Base-by-base conservation (phyloP, 768 basidiomycete genomes). In the Naganishia antarctica region DNA sequence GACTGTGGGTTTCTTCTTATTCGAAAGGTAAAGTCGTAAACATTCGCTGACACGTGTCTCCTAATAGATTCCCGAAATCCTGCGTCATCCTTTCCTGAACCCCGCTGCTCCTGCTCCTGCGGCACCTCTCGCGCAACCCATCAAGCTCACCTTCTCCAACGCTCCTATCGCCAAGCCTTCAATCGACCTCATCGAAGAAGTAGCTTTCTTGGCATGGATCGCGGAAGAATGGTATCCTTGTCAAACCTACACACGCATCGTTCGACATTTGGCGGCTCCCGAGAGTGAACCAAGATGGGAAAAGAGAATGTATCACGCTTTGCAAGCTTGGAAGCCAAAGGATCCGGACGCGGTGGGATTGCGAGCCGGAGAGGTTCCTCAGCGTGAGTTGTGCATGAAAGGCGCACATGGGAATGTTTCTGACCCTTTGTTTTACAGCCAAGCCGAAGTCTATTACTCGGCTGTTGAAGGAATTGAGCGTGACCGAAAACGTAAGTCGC, bases 31-130 rank as follows among this genome's bases (percentile, higher is more conserved):
- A 12, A 16, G 7, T 32, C 45, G 29, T 32, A 23, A 37, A 2
- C 23, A 21, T 11, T 18, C 1, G 15, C 43, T 43, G 26, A 58
- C 40, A 5, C n/a, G n/a, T 18, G 7, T 28, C 0, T 61, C 37
- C 16, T 21, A 12, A 0, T 44, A 75, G 76, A 72, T 77, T 26
- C 68, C 63, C 7, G n/a, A 70, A 26, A 63, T 75, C 23, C 72
- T 77, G 41, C 26, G 29, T 11, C 73, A 77, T 60, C 74, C 74
- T 7, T 74, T 47, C 44, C 65, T 76, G 25, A 37, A 49, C 47
- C 44, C 58, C 8, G 40, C 40, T 7, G 66, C 70, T 26, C 68
- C 70, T 1, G 31, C n/a, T 29, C 60, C n/a, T n/a, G n/a, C n/a
- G n/a, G n/a, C 66, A n/a, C 40, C 51, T 44, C 40, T 49, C 32